A percentile compares a stretch with the other conserved stretches of the same genome.
Evolutionary conservation across 208 protist species (phyloP).

Genomic region (Trypanosoma platydactyli): DNA sequence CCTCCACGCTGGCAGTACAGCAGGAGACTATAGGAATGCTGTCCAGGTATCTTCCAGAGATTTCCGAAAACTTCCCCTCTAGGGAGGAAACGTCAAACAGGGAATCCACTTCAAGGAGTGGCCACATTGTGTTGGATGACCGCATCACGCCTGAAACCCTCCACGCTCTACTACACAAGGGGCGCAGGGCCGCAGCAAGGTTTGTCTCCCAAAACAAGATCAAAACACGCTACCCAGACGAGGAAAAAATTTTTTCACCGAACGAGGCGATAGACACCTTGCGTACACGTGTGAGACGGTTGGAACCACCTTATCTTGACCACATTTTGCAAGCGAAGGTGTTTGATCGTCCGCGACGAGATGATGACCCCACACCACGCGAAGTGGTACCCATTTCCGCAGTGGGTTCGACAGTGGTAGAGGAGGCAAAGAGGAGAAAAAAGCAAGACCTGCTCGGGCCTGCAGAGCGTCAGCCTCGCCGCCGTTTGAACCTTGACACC

Average conservation of each 20-base stretch:
- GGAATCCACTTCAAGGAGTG: neutral
- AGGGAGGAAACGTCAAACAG: neutral
- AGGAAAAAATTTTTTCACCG: neutral
- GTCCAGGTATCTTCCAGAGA: conserved; percentile 13
- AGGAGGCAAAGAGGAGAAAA: neutral
- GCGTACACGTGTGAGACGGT: conserved; percentile 3
- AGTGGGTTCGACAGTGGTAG: neutral
- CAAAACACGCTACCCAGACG: neutral
- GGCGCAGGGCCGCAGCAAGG: conserved; percentile 20
- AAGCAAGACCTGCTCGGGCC: neutral
- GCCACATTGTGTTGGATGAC: conserved; percentile 33
- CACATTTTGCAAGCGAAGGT: conserved; percentile 25
- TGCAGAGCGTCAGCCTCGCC: neutral
- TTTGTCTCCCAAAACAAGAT: neutral
- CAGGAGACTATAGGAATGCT: conserved; percentile 22
- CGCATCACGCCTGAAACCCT: conserved; percentile 63
- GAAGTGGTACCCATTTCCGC: conserved; percentile 4
- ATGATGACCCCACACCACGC: conserved; percentile 4
- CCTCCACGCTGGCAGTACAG: conserved; percentile 14
- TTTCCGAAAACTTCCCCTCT: neutral
- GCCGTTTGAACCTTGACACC: conserved; percentile 11
- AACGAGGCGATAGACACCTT: conserved; percentile 2
- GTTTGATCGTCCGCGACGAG: conserved; percentile 6
- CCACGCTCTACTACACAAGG: conserved; percentile 42
- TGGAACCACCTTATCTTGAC: conserved; percentile 29